Evolutionary conservation across 305 asterid genomes (phyloP).

Genomic region (Ilex paraguariensis): DNA sequence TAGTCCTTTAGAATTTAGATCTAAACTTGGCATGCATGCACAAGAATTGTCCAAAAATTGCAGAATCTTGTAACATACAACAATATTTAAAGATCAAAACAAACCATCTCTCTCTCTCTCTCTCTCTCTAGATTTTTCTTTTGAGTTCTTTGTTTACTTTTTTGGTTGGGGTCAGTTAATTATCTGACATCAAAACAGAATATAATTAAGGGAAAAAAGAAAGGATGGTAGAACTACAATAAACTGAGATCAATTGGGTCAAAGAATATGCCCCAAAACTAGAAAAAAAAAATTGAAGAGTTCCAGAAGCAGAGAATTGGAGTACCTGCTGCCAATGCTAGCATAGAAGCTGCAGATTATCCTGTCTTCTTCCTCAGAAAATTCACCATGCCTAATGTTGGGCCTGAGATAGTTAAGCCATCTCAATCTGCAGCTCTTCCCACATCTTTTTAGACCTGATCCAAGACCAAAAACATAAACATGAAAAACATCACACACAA

Average conservation of each 20-base stretch:
- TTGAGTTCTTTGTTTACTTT: slow-evolving; percentile 11
- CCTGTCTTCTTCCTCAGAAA: slow-evolving; percentile 20
- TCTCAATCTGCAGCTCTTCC: slow-evolving; percentile 25
- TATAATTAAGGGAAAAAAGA: slow-evolving; percentile 11
- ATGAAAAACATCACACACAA: neutral
- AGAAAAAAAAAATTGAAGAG: no score
- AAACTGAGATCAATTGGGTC: neutral
- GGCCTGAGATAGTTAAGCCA: slow-evolving; percentile 25
- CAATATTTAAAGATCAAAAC: neutral
- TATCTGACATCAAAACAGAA: slow-evolving; percentile 16
- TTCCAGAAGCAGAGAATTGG: no score
- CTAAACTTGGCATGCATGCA: slow-evolving; percentile 16
- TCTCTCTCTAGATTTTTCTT: neutral
- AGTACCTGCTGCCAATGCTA: slow-evolving; percentile 22
- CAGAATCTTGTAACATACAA: neutral
- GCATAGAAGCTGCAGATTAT: slow-evolving; percentile 21
- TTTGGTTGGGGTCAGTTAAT: slow-evolving; percentile 9
- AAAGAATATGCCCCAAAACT: no score
- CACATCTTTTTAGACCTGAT: slow-evolving; percentile 22
- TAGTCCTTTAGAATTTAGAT: neutral
- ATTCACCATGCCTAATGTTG: slow-evolving; percentile 22
- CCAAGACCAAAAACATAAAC: neutral
- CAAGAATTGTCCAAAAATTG: slow-evolving; percentile 5
- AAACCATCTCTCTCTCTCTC: slow-evolving; percentile 1
- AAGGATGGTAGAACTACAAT: neutral